Base-by-base conservation (phyloP, 805 yeast species). In the Yarrowia phangngaensis region DNA sequence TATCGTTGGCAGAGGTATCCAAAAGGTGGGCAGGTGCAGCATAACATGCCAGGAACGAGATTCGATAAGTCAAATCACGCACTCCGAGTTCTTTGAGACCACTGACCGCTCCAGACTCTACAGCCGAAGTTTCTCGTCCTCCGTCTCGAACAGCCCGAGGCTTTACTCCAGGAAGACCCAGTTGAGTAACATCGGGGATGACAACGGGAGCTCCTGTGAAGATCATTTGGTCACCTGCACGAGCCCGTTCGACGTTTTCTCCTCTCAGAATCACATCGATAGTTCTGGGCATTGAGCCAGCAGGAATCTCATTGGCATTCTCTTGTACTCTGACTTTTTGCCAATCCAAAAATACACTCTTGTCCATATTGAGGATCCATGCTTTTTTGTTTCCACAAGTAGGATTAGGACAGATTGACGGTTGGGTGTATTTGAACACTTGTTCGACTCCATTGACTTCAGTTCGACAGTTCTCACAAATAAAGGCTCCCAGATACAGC, bases 241-340 rank as follows among this genome's bases (percentile, higher is more conserved):
- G 92, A 3, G 97, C 97, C 56, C 88, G 74, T 62, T 90, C 98
- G 7, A 92, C 97, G 48, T 87, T 74, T 57, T 90, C 97, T 45
- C 97, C 97, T 58, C 98, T 74, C 52, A 90, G 68, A 45, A 90
- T 84, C 17, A 90, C 90, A 64, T 90, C 98, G 59, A 90, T 66
- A 1, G 96, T 90, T 64, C 98, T 78, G 19, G 98, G 98, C 98
- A 90, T 90, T 3, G 97, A 88, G 20, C 98, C 98, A 0, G 96
- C 87, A 20, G 98, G 98, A 51, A 90, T 90, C 66, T 90, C 97
- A 58, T 74, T 84, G n/a, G 97, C 81, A 60, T 90, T 92, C 62
- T 90, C 98, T 64, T 90, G 98, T 55, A 90, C 84, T 58, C 97
- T 78, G 19, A 88, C 90, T 56, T 84, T 84, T 65, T 90, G 98